Base-by-base conservation (phyloP, 164 flowering plant species). In the Berberis thunbergii region DNA sequence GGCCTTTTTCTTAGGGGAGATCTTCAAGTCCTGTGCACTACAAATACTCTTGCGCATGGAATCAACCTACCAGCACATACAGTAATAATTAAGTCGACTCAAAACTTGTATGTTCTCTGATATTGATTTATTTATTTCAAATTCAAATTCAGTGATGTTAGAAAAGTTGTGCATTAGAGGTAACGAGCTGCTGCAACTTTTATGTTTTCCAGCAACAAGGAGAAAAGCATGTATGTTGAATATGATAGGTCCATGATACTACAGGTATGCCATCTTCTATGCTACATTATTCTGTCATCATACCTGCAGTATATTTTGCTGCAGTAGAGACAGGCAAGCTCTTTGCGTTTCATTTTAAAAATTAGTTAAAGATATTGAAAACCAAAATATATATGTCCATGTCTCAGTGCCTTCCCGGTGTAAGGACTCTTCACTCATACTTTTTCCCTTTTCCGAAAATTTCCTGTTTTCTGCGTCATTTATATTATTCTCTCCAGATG, bases 21-120 rank as follows among this genome's bases (percentile, higher is more conserved):
- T 73, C 62, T 91, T 77, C 94, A 84, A 78, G 66, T 95, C 75
- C 73, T 95, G 60, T 95, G 99, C 82, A 88, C 99, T 12, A 95
- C 97, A 64, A 95, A 95, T 73, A 91, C 99, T 64, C 88, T 95
- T 67, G 99, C 97, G 39, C 99, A 91, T 79, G 97, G 97, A 75
- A 84, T 95, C 75, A 95, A 95, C 72, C 78, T 91, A 64, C 97
- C 99, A 46, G 99, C 97, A 61, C 99, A 95, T 78, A 95, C 97
- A 57, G 99, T 91, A 7, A 78, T 95, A 45, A 86, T 95, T 65
- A 95, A 95, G 73, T 95, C 99, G 39, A 95, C 99, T 54, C 99
- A 91, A 62, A 65, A 83, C 78, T 95, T 76, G 99, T 95, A 89
- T 57, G 96, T 77, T 48, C 26, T 41, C 46, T 49, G 40, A 8